These are phyloP conservation scores for Cladosporium sp. DNA, from an alignment of 2,329 filamentous ascomycete species.

Conservation along the genomic window DNA sequence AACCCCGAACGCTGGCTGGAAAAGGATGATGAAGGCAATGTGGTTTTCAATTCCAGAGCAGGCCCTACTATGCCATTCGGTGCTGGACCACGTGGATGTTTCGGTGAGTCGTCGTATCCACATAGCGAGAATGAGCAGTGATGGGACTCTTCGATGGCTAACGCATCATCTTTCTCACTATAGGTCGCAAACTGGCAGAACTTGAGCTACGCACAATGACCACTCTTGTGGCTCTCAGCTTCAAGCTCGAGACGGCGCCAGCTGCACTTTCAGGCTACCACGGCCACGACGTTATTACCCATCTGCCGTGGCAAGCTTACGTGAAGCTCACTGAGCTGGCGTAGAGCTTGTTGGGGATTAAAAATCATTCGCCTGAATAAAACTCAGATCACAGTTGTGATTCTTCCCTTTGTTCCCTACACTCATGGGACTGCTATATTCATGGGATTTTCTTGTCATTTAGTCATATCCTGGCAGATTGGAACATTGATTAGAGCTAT, in stretches of 20 bases:
- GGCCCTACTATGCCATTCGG: slow-evolving; percentile 36
- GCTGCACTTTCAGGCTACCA: slow-evolving; percentile 20
- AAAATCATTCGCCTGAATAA: no score
- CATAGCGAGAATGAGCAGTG: neutral
- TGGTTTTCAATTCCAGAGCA: slow-evolving; percentile 33
- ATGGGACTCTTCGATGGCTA: neutral
- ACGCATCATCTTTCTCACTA: neutral
- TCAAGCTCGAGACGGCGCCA: neutral
- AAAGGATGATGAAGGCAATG: slow-evolving; percentile 22
- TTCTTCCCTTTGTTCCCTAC: no score
- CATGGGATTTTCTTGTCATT: no score
- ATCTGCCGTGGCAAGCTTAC: slow-evolving; percentile 27
- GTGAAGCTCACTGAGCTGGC: slow-evolving; percentile 13
- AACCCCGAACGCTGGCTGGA: slow-evolving; percentile 40
- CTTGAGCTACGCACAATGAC: slow-evolving; percentile 14
- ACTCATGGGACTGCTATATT: no score
- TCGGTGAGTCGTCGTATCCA: slow-evolving; percentile 22
- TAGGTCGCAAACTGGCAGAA: slow-evolving; percentile 23
- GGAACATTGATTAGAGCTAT: no score
- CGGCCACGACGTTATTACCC: slow-evolving; percentile 27
- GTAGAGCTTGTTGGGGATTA: no score
- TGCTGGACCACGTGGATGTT: slow-evolving; percentile 35
- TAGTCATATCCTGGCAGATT: no score
- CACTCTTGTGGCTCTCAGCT: neutral
- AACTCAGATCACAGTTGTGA: no score